Conservation (phyloP, 345 rosid genomes). For the Orychophragmus violaceus region DNA sequence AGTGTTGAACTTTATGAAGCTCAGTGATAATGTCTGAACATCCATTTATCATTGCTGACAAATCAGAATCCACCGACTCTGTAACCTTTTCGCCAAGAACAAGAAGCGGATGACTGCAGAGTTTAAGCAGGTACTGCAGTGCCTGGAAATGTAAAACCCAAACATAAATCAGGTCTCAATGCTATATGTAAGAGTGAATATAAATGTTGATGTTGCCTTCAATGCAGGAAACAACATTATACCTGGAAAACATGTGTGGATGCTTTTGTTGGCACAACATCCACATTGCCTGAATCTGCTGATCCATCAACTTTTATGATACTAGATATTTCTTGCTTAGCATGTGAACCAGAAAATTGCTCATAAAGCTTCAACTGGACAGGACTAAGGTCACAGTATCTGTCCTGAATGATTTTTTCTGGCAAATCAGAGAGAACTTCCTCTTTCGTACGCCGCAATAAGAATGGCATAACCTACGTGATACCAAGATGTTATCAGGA, state of each 20-base stretch:
- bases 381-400: constrained; percentile 92
- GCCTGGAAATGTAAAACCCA: constrained; percentile 50
- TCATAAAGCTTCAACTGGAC: constrained; percentile 89
- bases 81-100: constrained; percentile 69
- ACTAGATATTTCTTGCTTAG: constrained; percentile 80
- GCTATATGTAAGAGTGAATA: background rate
- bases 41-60: constrained; percentile 61
- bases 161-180: constrained; percentile 10
- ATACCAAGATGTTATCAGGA: constrained; percentile 12
- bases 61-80: constrained; percentile 52
- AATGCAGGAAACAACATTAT: constrained; percentile 14
- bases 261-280: constrained; percentile 59
- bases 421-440: constrained; percentile 97
- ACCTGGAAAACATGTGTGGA: constrained; percentile 99
- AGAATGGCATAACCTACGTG: constrained; percentile 93
- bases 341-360: constrained; percentile 88
- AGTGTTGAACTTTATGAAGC: constrained; percentile 82
- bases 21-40: constrained; percentile 64
- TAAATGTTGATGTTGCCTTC: background rate
- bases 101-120: constrained; percentile 98
- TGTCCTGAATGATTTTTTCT: constrained; percentile 96
- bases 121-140: constrained; percentile 89
- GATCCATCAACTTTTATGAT: constrained; percentile 68
- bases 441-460: constrained; percentile 91
- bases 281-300: constrained; percentile 42